These are phyloP conservation scores for Alternaria solani DNA, from an alignment of 2,329 filamentous ascomycete genomes.

Conservation along the genomic window DNA sequence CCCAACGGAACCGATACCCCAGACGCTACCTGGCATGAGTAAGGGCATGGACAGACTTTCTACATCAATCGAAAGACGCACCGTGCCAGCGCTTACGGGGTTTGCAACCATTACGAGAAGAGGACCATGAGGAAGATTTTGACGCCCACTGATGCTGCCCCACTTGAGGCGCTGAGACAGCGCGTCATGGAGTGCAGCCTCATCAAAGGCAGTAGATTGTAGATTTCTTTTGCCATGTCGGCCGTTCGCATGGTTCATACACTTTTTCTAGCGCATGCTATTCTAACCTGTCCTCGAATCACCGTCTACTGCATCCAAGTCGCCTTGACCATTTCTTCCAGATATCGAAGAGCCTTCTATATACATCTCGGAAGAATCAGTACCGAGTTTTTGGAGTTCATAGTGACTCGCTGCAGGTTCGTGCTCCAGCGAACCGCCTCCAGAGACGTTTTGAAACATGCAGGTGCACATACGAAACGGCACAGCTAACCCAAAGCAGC, in stretches of 20 bases:
- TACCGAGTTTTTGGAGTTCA: constrained; percentile 1
- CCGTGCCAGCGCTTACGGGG: constrained; percentile 8
- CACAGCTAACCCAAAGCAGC: constrained; percentile 26
- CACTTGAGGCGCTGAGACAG: constrained; percentile 12
- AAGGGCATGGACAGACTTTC: constrained; percentile 5
- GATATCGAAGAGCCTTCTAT: background rate
- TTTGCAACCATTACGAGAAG: constrained; percentile 14
- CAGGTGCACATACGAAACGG: constrained; percentile 22
- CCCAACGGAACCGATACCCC: background rate
- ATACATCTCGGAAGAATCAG: background rate
- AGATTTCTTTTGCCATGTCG: background rate
- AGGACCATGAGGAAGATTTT: background rate
- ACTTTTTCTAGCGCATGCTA: background rate
- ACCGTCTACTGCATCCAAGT: background rate
- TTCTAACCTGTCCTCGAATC: background rate
- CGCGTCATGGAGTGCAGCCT: constrained; percentile 18
- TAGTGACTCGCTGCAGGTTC: constrained; percentile 20
- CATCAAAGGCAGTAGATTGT: constrained; percentile 4
- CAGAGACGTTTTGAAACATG: constrained; percentile 33
- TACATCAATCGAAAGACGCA: background rate
- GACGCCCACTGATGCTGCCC: constrained; percentile 1
- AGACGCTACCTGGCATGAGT: constrained; percentile 3
- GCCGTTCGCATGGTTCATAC: background rate
- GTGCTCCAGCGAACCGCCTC: constrained; percentile 22
- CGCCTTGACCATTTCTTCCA: background rate